phyloP scores from a whole-genome alignment of 768 basidiomycete species.

The Podaxis carcinomalis region DNA sequence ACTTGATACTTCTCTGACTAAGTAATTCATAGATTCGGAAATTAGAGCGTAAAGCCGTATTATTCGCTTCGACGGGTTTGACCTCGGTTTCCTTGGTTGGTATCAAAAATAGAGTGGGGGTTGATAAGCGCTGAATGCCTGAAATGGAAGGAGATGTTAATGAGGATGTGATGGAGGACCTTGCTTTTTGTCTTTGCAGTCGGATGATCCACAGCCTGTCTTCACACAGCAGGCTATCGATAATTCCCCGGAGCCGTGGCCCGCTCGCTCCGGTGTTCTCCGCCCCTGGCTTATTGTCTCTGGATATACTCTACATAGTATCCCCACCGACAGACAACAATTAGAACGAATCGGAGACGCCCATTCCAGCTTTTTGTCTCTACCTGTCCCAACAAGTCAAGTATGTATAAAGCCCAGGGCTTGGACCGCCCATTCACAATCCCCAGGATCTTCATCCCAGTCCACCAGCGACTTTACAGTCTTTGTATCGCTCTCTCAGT shows the following conservation, averaged over 20 bases:
- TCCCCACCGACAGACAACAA: slow-evolving; percentile 1
- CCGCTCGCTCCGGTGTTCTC: neutral
- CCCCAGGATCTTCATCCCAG: neutral
- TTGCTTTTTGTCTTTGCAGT: slow-evolving; percentile 8
- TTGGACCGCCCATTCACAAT: neutral
- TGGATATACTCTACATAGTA: neutral
- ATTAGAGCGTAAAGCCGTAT: neutral
- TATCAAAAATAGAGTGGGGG: neutral
- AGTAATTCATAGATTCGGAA: too few species aligned
- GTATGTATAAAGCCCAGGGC: neutral
- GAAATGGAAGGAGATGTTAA: slow-evolving; percentile 4
- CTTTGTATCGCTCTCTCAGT: neutral
- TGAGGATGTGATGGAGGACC: neutral
- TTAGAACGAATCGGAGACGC: neutral
- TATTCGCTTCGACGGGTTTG: neutral
- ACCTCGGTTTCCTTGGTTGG: too few species aligned
- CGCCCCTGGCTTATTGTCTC: slow-evolving; percentile 8
- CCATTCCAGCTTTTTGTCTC: slow-evolving; percentile 1
- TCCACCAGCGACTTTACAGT: neutral
- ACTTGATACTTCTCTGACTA: too few species aligned
- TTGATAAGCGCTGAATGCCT: neutral
- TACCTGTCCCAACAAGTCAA: neutral
- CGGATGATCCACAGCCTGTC: neutral
- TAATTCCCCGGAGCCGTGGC: neutral
- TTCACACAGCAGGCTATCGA: neutral